Evolutionary conservation across 306 rosid genomes (phyloP), one percentile per base, ranked within the genome.

Genomic region (Delonix regia): DNA sequence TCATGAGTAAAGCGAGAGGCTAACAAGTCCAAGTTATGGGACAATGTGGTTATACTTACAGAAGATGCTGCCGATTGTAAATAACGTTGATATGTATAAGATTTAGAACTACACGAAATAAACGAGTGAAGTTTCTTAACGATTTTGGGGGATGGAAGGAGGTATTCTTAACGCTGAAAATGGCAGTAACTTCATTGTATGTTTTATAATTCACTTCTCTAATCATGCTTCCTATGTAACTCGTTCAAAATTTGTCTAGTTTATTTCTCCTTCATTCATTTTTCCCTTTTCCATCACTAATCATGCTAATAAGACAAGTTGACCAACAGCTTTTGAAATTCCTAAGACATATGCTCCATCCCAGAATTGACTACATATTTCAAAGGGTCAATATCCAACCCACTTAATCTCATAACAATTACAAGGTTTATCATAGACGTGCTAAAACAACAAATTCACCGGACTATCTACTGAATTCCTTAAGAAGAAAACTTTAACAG

Each of bases 401-500:
- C 74, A 75, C 60, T 69, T 74, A 60, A 68, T 59, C 41, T 15
- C 28, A 45, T 24, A 62, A 55, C 41, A 67, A 28, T 22, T 14
- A n/a, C 75, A 74, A 15, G 75, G 39, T 16, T 71, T 59, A 55
- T 7, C 77, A 66, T 16, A 48, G 11, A 19, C 39, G 16, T 47
- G 57, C 51, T 8, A 60, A 70, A 28, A 79, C 74, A 76, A 48
- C 71, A 79, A 71, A 70, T 75, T 76, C 66, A 76, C 51, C 18
- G 33, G 30, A 16, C 68, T 44, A 75, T 75, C 56, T 2, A 70
- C 76, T 38, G 53, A 71, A 41, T 73, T 77, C 52, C 38, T 77
- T 13, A 6, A 60, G 73, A 70, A 57, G 48, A 39, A 57, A 76
- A 55, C 71, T 19, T 5, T 1, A 67, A 21, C 4, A n/a, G 60